Base-by-base conservation (phyloP, 176 grass and related monocot genomes). In the Oryza brachyantha region DNA sequence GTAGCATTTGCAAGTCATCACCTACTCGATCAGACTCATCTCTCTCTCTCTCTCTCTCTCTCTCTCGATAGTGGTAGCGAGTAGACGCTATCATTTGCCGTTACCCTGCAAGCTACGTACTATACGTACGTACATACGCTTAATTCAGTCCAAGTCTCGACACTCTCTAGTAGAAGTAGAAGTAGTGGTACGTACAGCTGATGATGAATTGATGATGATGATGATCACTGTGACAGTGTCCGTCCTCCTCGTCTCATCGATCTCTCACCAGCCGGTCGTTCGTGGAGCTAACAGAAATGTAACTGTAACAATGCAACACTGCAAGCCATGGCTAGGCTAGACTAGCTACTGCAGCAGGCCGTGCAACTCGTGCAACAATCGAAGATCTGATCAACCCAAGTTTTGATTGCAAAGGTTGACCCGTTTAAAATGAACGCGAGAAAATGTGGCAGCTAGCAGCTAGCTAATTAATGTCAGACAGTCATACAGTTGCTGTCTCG, bases 1-100 rank as follows among this genome's bases (percentile, higher is more conserved):
- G 74, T 83, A 21, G 66, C 66, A 52, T 73, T 38, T 77, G 79
- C 85, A 78, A 83, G 85, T 48, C 79, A 78, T 68, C 79, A 50
- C 17, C 46, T 50, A 21, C 46, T 83, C 45, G 3, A 10, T 22
- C 5, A 5, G 5, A 8, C 7, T 64, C 8, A 48, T 46, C 14
- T 13, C 61, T 36, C 35, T 5, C 35, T 36, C 35, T 36, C 35
- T 72, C 21, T 50, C 45, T 16, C 45, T 4, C 45, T 48, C 46
- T 7, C 5, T 50, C 46, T 50, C 46, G 5, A 1, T 50, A 21
- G 60, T 84, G 73, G 39, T 29, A 62, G 73, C 73, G n/a, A 77
- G 50, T 38, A 57, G 55, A 39, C 24, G 66, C 31, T 7, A 74
- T 67, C 76, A 85, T 79, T 79, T 17, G 10, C 43, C 64, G 27